Evolutionary conservation across 2,329 filamentous ascomycete genomes (phyloP).

Genomic region (Aciculosporium take): DNA sequence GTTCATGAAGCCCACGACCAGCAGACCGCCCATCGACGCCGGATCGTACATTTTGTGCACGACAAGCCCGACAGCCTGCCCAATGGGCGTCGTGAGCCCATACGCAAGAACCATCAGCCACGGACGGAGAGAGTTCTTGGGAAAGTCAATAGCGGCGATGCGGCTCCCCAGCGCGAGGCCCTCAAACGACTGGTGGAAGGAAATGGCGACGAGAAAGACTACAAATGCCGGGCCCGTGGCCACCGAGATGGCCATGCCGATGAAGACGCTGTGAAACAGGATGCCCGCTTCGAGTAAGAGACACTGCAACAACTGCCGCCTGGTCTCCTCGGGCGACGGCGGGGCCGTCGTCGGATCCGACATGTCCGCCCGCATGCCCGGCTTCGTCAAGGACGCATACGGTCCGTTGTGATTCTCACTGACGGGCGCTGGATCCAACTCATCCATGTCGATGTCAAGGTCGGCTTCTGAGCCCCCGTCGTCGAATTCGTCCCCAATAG

Average conservation of each 20-base stretch:
- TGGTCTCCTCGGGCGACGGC: constrained; percentile 40
- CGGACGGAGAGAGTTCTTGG: constrained; percentile 56
- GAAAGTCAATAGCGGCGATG: constrained; percentile 72
- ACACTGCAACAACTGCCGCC: constrained; percentile 60
- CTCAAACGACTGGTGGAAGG: constrained; percentile 80
- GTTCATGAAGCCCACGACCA: constrained; percentile 81
- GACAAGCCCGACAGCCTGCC: constrained; percentile 67
- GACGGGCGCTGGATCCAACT: constrained; percentile 34
- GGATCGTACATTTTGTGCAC: constrained; percentile 73
- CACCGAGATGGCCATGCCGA: constrained; percentile 75
- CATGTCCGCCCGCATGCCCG: constrained; percentile 4
- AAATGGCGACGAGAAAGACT: constrained; percentile 66
- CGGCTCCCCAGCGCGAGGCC: constrained; percentile 73
- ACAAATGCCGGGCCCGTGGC: constrained; percentile 67
- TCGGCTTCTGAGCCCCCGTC: constrained; percentile 44
- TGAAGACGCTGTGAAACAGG: constrained; percentile 73
- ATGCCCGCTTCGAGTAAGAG: constrained; percentile 71
- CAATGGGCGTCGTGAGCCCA: constrained; percentile 63
- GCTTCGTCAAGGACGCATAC: constrained; percentile 19
- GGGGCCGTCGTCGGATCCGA: constrained; percentile 11
- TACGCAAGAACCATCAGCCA: constrained; percentile 74
- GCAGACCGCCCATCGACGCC: constrained; percentile 49
- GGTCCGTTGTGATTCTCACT: constrained; percentile 14
- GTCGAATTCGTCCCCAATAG: constrained; percentile 19
- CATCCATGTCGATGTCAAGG: constrained; percentile 45